A percentile compares a stretch with the other conserved stretches of the same genome.
Conservation (phyloP, 2,329 filamentous ascomycete species). For the Passalora sequoiae region DNA sequence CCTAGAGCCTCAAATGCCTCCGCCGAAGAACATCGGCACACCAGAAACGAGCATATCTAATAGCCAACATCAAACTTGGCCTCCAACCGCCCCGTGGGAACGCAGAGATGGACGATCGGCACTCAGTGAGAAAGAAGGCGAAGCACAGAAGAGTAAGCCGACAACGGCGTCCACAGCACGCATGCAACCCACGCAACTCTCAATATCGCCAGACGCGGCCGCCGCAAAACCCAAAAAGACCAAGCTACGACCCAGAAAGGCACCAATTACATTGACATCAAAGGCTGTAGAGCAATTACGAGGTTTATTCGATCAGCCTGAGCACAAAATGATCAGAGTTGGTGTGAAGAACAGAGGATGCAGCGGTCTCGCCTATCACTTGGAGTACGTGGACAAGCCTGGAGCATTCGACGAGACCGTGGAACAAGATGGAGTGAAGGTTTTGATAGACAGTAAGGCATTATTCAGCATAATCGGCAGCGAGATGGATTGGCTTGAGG, state of each 20-base stretch:
- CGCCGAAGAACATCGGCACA: conserved; percentile 53
- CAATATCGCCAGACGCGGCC: conserved; percentile 37
- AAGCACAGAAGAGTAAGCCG: conserved; percentile 61
- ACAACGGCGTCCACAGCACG: conserved; percentile 30
- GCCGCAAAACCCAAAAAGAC: conserved; percentile 53
- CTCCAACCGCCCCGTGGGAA: conserved; percentile 44
- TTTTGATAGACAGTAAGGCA: conserved; percentile 94
- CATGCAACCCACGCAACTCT: conserved; percentile 17
- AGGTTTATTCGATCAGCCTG: conserved; percentile 71
- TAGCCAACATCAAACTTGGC: conserved; percentile 44
- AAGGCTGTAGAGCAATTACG: conserved; percentile 74
- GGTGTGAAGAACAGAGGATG: conserved; percentile 92
- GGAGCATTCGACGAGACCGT: conserved; percentile 85
- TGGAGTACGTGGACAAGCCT: conserved; percentile 92
- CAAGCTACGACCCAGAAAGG: conserved; percentile 77
- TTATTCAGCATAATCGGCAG: conserved; percentile 96
- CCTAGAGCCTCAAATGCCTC: conserved; percentile 52
- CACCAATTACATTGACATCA: conserved; percentile 80
- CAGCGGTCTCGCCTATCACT: conserved; percentile 84
- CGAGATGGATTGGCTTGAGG: conserved; percentile 98
- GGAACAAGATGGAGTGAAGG: conserved; percentile 92
- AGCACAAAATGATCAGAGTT: conserved; percentile 88
- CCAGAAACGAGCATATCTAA: conserved; percentile 59
- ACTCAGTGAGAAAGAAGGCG: conserved; percentile 54
- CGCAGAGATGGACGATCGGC: conserved; percentile 35